phyloP scores from a whole-genome alignment of 106 monocot genomes.

The Platanthera zijinensis region DNA sequence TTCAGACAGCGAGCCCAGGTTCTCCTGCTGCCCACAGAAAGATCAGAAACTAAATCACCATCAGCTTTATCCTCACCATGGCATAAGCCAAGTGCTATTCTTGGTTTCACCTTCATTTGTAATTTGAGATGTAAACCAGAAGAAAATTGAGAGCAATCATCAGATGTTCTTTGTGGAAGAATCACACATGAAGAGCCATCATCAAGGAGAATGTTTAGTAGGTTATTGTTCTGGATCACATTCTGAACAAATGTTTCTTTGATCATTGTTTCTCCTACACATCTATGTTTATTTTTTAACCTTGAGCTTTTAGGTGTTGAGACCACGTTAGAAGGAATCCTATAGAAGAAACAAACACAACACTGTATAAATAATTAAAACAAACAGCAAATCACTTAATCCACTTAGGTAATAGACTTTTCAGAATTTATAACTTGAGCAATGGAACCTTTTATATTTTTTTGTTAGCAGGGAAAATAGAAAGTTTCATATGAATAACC shows the following conservation, averaged over 20 bases:
- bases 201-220: conserved; percentile 49
- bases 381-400: not conserved
- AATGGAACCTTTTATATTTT: not conserved
- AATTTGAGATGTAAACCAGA: conserved; percentile 19
- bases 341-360: conserved; percentile 16
- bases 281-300: conserved; percentile 66
- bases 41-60: conserved; percentile 24
- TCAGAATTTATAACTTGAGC: not conserved
- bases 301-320: conserved; percentile 74
- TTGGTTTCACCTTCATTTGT: conserved; percentile 55
- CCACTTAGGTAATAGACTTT: too few relatives aligned
- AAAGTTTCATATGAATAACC: not conserved
- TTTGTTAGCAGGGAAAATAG: not conserved
- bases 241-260: conserved; percentile 73
- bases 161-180: conserved; percentile 45
- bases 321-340: conserved; percentile 29
- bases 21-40: conserved; percentile 21
- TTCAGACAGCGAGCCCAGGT: conserved; percentile 11
- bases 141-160: conserved; percentile 20
- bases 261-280: conserved; percentile 85
- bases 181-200: conserved; percentile 62
- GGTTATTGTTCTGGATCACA: conserved; percentile 49
- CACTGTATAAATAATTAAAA: not conserved
- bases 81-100: conserved; percentile 45
- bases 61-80: conserved; percentile 37